Percentiles rank a stretch among this genome's conserved stretches.
Conservation (phyloP, 163 green algal genomes). For the Scenedesmus sp. region DNA sequence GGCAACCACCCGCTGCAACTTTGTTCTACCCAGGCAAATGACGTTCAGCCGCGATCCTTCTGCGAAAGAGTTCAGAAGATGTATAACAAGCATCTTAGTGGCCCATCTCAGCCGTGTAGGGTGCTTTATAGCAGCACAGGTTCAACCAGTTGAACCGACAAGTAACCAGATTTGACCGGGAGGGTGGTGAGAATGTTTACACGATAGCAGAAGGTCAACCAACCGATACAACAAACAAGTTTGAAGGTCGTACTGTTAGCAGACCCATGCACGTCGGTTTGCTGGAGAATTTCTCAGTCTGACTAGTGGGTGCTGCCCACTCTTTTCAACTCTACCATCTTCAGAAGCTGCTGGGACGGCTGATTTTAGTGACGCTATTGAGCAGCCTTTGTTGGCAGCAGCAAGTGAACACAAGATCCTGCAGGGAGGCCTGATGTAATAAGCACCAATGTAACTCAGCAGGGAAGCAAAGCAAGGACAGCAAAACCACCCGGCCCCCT, state of each 20-base stretch:
- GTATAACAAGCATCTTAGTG: too few relatives aligned
- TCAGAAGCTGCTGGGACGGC: too few relatives aligned
- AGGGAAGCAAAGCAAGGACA: too few relatives aligned
- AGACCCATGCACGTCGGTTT: neutral
- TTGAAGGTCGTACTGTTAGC: neutral
- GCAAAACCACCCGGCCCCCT: too few relatives aligned
- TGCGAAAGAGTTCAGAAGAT: neutral
- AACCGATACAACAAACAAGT: neutral
- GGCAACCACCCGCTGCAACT: neutral
- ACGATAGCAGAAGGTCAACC: neutral
- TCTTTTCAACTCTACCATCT: too few relatives aligned
- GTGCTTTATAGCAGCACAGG: neutral
- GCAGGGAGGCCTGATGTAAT: too few relatives aligned
- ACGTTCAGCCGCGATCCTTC: neutral
- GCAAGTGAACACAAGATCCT: too few relatives aligned
- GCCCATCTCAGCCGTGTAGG: neutral
- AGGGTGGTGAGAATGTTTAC: neutral
- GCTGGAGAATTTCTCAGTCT: too few relatives aligned
- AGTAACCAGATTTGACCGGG: neutral
- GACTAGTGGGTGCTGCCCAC: too few relatives aligned
- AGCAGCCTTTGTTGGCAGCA: too few relatives aligned
- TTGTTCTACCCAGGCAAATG: neutral
- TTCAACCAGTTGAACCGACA: neutral
- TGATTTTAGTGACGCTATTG: too few relatives aligned
- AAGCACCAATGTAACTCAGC: too few relatives aligned